Evolutionary conservation across 106 monocot genomes (phyloP).

Genomic region (Allium sativum): DNA sequence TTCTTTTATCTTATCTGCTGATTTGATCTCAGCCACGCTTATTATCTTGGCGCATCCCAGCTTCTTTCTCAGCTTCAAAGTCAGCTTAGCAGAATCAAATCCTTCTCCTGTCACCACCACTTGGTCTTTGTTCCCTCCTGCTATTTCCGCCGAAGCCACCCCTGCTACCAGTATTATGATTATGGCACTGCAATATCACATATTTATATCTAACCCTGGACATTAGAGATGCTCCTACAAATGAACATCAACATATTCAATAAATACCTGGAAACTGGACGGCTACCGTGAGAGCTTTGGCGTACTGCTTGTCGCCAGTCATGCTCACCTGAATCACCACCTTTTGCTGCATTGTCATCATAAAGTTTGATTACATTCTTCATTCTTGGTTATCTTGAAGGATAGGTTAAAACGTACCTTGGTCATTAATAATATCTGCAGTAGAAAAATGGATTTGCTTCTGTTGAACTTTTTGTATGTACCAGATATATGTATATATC

Average conservation of each 20-base stretch:
- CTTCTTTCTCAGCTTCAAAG: background rate
- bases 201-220: no score
- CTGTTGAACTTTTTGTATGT: no score
- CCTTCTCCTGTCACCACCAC: background rate
- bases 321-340: background rate
- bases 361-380: background rate
- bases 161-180: background rate
- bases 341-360: background rate
- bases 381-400: no score
- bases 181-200: no score
- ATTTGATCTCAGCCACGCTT: background rate
- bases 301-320: background rate
- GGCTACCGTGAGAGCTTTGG: background rate
- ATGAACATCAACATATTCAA: no score
- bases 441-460: no score
- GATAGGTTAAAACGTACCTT: no score
- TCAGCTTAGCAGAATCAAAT: background rate
- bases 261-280: background rate
- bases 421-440: no score
- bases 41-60: background rate
- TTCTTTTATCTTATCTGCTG: background rate
- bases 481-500: no score
- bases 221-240: no score
- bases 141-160: constrained; percentile 1
- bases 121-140: background rate